Base-by-base conservation (phyloP, 2,329 filamentous ascomycete species). In the Calonectria montana region DNA sequence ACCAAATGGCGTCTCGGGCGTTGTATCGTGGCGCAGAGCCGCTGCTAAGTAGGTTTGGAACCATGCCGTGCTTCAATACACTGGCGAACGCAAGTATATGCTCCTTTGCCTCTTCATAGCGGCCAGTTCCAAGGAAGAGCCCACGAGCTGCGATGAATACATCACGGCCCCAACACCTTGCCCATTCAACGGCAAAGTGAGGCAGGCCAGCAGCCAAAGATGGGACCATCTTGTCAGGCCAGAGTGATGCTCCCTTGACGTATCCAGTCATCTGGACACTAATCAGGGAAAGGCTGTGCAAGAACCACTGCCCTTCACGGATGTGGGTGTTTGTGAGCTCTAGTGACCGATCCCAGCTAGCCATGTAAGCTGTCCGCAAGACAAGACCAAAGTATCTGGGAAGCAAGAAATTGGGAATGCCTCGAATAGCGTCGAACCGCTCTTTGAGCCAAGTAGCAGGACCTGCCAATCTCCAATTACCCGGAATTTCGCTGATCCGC, bases 31-130 rank as follows among this genome's bases (percentile, higher is more conserved):
- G 97, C 18, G 92, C 89, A 72, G 93, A 94, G 8, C 97, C 96
- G 71, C 94, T 94, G 75, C 95, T 93, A 16, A 99, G 88, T 23
- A 99, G 88, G 80, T 99, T 99, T 16, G 97, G 97, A 69, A 99
- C 96, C 95, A 98, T 97, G 63, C 97, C 97, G 79, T 99, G 97
- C 87, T 99, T 99, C 76, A 99, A 86, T 13, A 99, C 96, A 81
- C 95, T 98, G 2, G 94, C 96, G 84, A 99, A 99, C 10, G 96
- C 96, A 72, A 95, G 87, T 70, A 99, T 98, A 80, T 99, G 97
- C 82, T 98, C 95, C 80, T 91, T 96, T 9, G 97, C 97, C 81
- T 98, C 96, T 2, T 89, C 91, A 78, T 94, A 98, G 10, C 97
- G 92, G 2, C 95, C 95, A 13, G 96, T 98, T 47, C 94, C 95